Conservation (phyloP, 208 protist species). For the Borovskyia barvae region DNA sequence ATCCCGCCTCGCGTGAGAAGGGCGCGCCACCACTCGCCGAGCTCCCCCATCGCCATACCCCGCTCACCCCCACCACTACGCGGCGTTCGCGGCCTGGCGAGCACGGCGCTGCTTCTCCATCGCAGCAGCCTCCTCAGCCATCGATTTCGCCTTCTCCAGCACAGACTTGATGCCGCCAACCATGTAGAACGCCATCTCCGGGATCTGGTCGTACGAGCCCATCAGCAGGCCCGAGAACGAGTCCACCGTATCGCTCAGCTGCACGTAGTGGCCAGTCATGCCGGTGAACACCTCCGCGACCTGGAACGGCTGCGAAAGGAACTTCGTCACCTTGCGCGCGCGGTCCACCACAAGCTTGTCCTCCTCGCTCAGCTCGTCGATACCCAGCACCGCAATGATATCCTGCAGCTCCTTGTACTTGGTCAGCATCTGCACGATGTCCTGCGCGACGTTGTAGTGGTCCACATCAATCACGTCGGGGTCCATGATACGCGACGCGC, state of each 20-base stretch:
- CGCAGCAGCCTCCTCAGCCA: conserved; percentile 82
- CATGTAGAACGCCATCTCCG: conserved; percentile 98
- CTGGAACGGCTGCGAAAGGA: conserved; percentile 98
- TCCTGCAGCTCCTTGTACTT: conserved; percentile 98
- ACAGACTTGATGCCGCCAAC: conserved; percentile 94
- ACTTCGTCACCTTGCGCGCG: conserved; percentile 89
- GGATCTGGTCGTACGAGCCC: conserved; percentile 95
- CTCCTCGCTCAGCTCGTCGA: conserved; percentile 98
- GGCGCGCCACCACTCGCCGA: too few species aligned
- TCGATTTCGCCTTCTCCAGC: conserved; percentile 89
- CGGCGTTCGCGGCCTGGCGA: conserved; percentile 33
- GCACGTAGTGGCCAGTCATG: conserved; percentile 94
- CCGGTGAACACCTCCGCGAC: conserved; percentile 98
- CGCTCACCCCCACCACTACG: too few species aligned
- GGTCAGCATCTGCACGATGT: conserved; percentile 96
- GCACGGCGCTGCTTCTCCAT: conserved; percentile 62
- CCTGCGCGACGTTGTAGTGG: conserved; percentile 97
- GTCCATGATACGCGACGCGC: conserved; percentile 97
- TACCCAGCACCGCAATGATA: conserved; percentile 99
- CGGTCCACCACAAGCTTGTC: conserved; percentile 97
- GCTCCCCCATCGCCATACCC: too few species aligned
- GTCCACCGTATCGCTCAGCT: conserved; percentile 92
- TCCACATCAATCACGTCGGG: conserved; percentile 94
- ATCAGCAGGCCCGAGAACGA: conserved; percentile 94
- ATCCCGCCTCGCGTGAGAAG: too few species aligned